These are phyloP conservation scores for Corylus avellana DNA, from an alignment of 306 rosid genomes.

Conservation along the genomic window DNA sequence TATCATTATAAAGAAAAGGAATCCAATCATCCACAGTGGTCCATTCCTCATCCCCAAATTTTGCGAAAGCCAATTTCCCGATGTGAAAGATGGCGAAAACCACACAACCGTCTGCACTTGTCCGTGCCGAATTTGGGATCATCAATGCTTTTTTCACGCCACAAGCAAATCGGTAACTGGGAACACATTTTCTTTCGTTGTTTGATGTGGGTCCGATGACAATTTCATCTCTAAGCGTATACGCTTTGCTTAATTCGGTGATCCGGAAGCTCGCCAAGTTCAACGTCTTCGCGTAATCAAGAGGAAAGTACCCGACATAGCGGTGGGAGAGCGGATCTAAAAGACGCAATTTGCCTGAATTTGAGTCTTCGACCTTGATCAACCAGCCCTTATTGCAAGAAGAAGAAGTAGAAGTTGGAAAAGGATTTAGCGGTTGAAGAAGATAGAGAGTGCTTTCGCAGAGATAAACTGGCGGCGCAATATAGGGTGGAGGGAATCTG, in stretches of 20 bases:
- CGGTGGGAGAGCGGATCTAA: slow-evolving; percentile 41
- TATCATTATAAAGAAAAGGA: slow-evolving; percentile 44
- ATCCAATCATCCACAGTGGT: slow-evolving; percentile 30
- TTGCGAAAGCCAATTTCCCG: slow-evolving; percentile 54
- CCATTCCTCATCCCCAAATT: slow-evolving; percentile 41
- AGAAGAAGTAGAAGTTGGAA: slow-evolving; percentile 5
- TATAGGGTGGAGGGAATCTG: slow-evolving; percentile 30
- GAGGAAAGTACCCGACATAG: slow-evolving; percentile 11
- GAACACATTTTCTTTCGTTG: slow-evolving; percentile 7
- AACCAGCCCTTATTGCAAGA: slow-evolving; percentile 34
- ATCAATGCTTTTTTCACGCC: slow-evolving; percentile 45
- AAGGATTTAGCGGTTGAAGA: slow-evolving; percentile 29
- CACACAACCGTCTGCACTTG: slow-evolving; percentile 18
- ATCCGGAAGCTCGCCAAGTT: slow-evolving; percentile 34
- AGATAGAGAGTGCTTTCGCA: slow-evolving; percentile 34
- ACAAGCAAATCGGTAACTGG: not conserved
- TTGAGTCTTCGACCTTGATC: slow-evolving; percentile 40
- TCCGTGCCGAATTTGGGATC: slow-evolving; percentile 45
- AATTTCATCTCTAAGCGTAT: slow-evolving; percentile 4
- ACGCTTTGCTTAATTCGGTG: slow-evolving; percentile 42
- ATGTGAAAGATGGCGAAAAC: slow-evolving; percentile 35
- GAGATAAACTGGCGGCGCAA: not conserved
- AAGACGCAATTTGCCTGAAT: slow-evolving; percentile 20
- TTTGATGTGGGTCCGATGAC: not conserved
- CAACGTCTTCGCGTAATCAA: not conserved